Percentiles rank a stretch among this genome's conserved stretches.
Evolutionary conservation across 352 stramenopile species (phyloP).

Genomic region (Phytopythium delawarense): DNA sequence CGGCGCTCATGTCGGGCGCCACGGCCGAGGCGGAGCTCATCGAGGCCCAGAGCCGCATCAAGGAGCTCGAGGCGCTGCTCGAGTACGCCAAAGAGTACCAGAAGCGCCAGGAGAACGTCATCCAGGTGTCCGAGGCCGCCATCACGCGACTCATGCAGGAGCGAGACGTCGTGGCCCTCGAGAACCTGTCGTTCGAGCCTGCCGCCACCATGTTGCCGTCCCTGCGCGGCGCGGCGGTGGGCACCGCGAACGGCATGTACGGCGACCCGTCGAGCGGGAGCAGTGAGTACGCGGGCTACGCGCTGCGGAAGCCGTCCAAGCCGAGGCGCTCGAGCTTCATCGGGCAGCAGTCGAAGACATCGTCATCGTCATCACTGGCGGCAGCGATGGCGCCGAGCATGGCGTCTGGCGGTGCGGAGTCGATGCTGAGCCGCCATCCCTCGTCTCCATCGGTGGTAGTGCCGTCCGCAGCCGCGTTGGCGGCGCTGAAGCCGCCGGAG

Average conservation of each 20-base stretch:
- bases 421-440: background rate
- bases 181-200: slow-evolving; percentile 21
- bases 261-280: background rate
- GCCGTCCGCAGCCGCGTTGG: background rate
- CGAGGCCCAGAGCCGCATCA: slow-evolving; percentile 47
- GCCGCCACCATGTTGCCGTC: background rate
- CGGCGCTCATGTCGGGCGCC: slow-evolving; percentile 19
- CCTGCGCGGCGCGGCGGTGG: background rate
- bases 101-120: slow-evolving; percentile 48
- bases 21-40: slow-evolving; percentile 57
- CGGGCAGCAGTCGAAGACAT: background rate
- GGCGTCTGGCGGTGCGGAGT: background rate
- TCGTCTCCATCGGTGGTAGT: background rate
- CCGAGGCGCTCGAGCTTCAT: background rate
- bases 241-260: background rate
- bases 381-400: background rate
- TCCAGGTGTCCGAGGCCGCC: slow-evolving; percentile 49
- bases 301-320: slow-evolving; percentile 2
- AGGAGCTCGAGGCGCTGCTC: slow-evolving; percentile 52
- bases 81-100: slow-evolving; percentile 54
- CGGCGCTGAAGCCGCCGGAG: background rate
- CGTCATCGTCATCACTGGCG: background rate
- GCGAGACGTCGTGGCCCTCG: slow-evolving; percentile 30
- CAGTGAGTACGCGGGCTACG: slow-evolving; percentile 5
- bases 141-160: slow-evolving; percentile 54